Evolutionary conservation across 805 yeast species (phyloP).

Genomic region (Scheffersomyces amazonensis): DNA sequence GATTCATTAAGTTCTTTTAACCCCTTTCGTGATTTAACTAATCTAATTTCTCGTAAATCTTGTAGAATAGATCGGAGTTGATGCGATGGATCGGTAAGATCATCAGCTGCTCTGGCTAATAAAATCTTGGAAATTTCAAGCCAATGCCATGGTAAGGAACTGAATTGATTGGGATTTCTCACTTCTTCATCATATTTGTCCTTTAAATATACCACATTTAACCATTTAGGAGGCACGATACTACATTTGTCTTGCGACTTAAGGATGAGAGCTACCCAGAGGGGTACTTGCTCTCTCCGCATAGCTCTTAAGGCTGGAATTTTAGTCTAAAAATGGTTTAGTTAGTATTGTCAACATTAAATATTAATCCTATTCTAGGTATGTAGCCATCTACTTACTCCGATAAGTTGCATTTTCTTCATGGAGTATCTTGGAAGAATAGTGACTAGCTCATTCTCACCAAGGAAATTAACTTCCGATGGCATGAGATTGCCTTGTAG

Average conservation of each 20-base stretch:
- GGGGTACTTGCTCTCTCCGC: conserved; percentile 66
- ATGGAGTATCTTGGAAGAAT: conserved; percentile 78
- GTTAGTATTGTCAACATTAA: conserved; percentile 3
- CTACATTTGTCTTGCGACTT: conserved; percentile 85
- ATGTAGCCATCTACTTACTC: conserved; percentile 53
- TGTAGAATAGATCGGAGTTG: conserved; percentile 69
- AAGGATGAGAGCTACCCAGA: conserved; percentile 84
- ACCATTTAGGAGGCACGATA: conserved; percentile 85
- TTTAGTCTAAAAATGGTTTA: conserved; percentile 31
- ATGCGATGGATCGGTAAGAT: conserved; percentile 69
- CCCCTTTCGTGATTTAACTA: conserved; percentile 79
- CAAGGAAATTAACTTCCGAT: conserved; percentile 76
- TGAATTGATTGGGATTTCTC: conserved; percentile 54
- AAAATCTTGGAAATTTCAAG: conserved; percentile 72
- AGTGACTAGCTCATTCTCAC: conserved; percentile 72
- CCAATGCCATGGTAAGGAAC: conserved; percentile 86
- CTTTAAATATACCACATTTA: conserved; percentile 52
- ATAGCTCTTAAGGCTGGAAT: conserved; percentile 64
- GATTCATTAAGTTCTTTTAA: conserved; percentile 73
- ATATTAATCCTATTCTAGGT: no score
- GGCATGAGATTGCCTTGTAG: conserved; percentile 62
- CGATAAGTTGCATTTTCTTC: conserved; percentile 62
- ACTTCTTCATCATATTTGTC: conserved; percentile 66
- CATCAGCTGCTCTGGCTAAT: conserved; percentile 71
- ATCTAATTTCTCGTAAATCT: conserved; percentile 80